Evolutionary conservation across 495 filamentous ascomycete genomes (phyloP).

Genomic region (Penicillium dipodomyicola): DNA sequence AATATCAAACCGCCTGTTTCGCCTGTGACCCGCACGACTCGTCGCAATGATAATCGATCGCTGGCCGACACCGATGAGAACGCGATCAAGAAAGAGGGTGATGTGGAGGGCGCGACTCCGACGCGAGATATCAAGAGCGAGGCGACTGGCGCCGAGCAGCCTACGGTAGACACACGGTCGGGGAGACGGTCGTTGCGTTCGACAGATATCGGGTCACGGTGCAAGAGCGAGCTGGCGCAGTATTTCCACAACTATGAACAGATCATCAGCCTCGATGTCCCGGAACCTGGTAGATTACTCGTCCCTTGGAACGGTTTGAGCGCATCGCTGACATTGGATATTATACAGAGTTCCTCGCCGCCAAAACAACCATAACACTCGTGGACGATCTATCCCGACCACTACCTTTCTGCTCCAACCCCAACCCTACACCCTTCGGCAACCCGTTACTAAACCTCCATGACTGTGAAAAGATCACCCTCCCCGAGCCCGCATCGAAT

Average conservation of each 20-base stretch:
- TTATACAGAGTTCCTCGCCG: constrained; percentile 41
- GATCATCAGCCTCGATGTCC: constrained; percentile 75
- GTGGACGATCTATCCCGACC: constrained; percentile 44
- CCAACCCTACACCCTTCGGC: constrained; percentile 34
- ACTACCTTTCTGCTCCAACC: constrained; percentile 18
- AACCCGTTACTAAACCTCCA: constrained; percentile 42
- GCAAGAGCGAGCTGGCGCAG: constrained; percentile 81
- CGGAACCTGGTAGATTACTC: constrained; percentile 64
- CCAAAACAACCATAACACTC: constrained; percentile 44
- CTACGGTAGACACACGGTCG: constrained; percentile 4
- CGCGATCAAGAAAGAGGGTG: not conserved
- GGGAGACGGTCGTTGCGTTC: constrained; percentile 52
- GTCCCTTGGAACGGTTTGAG: not conserved
- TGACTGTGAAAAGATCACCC: constrained; percentile 32
- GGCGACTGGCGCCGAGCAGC: constrained; percentile 7
- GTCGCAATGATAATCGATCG: constrained; percentile 16
- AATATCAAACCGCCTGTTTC: constrained; percentile 11
- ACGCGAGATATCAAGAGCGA: constrained; percentile 14
- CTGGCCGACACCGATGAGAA: constrained; percentile 5
- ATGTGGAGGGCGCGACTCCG: not conserved
- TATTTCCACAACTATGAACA: constrained; percentile 93
- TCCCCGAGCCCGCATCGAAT: constrained; percentile 18
- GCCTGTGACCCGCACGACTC: constrained; percentile 18
- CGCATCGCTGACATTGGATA: constrained; percentile 6
- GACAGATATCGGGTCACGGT: constrained; percentile 52